A percentile compares a stretch with the other conserved stretches of the same genome.
phyloP scores from a whole-genome alignment of 495 filamentous ascomycete genomes.

The Pseudoneurospora amorphoporcata region DNA sequence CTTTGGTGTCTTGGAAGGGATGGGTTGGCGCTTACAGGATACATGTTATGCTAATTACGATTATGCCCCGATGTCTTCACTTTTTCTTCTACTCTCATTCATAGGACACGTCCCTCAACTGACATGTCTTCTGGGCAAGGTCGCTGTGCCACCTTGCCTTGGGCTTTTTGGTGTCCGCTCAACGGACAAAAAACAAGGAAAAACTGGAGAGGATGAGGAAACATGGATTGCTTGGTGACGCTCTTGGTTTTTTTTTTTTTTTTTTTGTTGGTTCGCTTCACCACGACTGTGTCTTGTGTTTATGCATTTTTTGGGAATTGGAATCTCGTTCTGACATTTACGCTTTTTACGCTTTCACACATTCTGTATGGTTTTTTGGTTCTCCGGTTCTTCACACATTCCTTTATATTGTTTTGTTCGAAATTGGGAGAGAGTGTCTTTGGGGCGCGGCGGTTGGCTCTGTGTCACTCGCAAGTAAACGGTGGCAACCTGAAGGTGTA shows the following conservation, averaged over 20 bases:
- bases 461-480: not conserved
- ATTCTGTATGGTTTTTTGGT: not conserved
- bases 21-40: conserved; percentile 4
- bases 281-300: not conserved
- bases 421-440: not conserved
- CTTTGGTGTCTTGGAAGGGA: not conserved
- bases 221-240: not conserved
- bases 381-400: not conserved
- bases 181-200: not conserved
- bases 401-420: not conserved
- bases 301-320: not conserved
- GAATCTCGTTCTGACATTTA: not conserved
- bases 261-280: not conserved
- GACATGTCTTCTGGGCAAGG: not conserved
- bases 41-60: conserved; percentile 28
- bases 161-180: not conserved
- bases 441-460: not conserved
- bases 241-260: not conserved
- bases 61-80: conserved; percentile 19
- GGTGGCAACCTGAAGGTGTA: not conserved
- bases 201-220: not conserved
- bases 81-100: conserved; percentile 5
- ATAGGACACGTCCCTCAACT: not conserved
- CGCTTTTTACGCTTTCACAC: not conserved
- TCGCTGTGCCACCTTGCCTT: not conserved